Percentiles rank a stretch among this genome's conserved stretches.
Evolutionary conservation across 2,329 filamentous ascomycete species (phyloP).

Genomic region (Boeremia exigua): DNA sequence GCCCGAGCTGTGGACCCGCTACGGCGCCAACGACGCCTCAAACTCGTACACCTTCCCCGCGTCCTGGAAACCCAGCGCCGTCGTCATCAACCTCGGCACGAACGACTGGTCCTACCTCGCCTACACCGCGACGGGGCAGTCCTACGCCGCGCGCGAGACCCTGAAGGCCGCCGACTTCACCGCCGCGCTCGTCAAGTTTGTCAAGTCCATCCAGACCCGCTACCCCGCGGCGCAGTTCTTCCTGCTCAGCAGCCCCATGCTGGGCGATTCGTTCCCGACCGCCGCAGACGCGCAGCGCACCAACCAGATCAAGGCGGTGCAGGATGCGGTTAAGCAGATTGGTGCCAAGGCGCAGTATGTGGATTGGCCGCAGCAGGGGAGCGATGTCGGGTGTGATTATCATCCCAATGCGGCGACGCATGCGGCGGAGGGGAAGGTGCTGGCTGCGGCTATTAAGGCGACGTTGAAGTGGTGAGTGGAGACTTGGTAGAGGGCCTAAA

Average conservation of each 20-base stretch:
- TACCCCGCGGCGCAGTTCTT: slow-evolving; percentile 51
- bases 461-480: slow-evolving; percentile 27
- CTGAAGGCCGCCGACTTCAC: slow-evolving; percentile 20
- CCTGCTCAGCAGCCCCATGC: slow-evolving; percentile 51
- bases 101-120: slow-evolving; percentile 52
- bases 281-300: slow-evolving; percentile 42
- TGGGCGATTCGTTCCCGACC: slow-evolving; percentile 50
- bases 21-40: slow-evolving; percentile 50
- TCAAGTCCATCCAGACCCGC: slow-evolving; percentile 41
- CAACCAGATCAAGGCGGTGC: slow-evolving; percentile 10
- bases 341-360: slow-evolving; percentile 48
- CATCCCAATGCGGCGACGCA: slow-evolving; percentile 52
- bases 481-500: too few species aligned
- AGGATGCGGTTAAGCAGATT: slow-evolving; percentile 35
- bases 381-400: slow-evolving; percentile 53
- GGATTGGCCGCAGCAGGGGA: slow-evolving; percentile 51
- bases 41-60: slow-evolving; percentile 49
- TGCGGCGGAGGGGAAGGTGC: slow-evolving; percentile 38
- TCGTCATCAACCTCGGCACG: slow-evolving; percentile 55
- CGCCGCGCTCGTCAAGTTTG: slow-evolving; percentile 35
- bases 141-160: slow-evolving; percentile 16
- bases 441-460: slow-evolving; percentile 40
- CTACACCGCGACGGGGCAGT: slow-evolving; percentile 1
- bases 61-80: slow-evolving; percentile 41
- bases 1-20: slow-evolving; percentile 52